Percentiles rank a stretch among this genome's conserved stretches.
These are phyloP conservation scores for Escovopsis sp. DNA, from an alignment of 2,329 filamentous ascomycete species.

Conservation along the genomic window DNA sequence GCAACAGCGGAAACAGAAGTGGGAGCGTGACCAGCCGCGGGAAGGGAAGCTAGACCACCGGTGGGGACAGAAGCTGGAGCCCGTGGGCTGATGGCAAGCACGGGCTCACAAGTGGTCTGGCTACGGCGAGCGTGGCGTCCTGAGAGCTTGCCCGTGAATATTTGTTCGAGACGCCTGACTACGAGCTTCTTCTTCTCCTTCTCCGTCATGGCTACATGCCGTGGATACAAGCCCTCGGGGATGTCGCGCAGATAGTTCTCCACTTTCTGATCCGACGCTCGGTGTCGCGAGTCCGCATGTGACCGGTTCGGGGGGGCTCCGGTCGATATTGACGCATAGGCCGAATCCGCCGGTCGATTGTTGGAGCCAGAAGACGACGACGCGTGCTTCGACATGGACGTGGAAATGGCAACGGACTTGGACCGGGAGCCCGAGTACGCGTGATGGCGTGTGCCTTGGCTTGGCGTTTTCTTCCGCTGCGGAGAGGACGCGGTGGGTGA, in stretches of 20 bases:
- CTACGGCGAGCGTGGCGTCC: slow-evolving; percentile 22
- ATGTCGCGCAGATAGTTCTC: slow-evolving; percentile 60
- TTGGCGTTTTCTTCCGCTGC: slow-evolving; percentile 24
- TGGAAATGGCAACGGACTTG: slow-evolving; percentile 7
- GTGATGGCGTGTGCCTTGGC: slow-evolving; percentile 22
- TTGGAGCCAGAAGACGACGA: slow-evolving; percentile 39
- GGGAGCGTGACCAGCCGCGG: too few relatives aligned
- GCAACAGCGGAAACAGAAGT: too few relatives aligned
- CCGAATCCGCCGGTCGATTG: slow-evolving; percentile 41
- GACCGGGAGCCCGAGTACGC: slow-evolving; percentile 26
- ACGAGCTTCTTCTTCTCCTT: slow-evolving; percentile 63
- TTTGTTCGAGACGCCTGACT: slow-evolving; percentile 60
- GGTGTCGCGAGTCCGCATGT: slow-evolving; percentile 19
- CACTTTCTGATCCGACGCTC: slow-evolving; percentile 43
- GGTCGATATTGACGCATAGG: slow-evolving; percentile 53
- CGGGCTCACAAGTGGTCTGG: slow-evolving; percentile 9
- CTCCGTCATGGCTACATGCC: slow-evolving; percentile 49
- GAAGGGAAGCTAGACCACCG: too few relatives aligned
- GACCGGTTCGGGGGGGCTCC: slow-evolving; percentile 27
- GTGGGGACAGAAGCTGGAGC: slow-evolving; percentile 8
- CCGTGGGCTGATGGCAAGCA: slow-evolving; percentile 3
- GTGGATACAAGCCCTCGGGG: slow-evolving; percentile 51
- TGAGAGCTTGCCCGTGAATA: slow-evolving; percentile 59
- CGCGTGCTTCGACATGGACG: slow-evolving; percentile 35
- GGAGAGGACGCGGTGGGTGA: slow-evolving; percentile 29